Percentiles rank a stretch among this genome's conserved stretches.
Conservation (phyloP, 768 basidiomycete species). For the Lepiota brunneoincarnata region DNA sequence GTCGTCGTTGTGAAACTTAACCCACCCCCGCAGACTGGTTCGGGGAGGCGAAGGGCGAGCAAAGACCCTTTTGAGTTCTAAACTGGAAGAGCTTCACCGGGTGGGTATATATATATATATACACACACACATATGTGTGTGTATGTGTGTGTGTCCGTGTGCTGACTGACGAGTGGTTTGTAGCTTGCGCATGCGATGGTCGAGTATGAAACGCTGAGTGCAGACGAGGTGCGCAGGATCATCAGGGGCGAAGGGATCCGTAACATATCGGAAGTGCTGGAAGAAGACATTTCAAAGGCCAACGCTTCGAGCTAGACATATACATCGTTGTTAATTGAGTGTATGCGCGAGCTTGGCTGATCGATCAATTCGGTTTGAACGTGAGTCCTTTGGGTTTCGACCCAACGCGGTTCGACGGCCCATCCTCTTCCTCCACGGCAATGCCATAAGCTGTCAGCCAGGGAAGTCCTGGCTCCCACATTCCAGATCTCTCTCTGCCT, state of each 20-base stretch:
- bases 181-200: constrained; percentile 90
- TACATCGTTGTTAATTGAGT: no score
- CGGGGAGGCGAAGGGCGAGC: constrained; percentile 70
- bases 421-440: constrained; percentile 3
- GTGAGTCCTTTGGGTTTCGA: constrained; percentile 9
- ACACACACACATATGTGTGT: no score
- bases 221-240: constrained; percentile 83
- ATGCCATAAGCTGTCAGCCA: constrained; percentile 10
- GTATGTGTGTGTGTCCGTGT: no score
- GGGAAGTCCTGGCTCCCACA: constrained; percentile 8
- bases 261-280: constrained; percentile 61
- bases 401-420: constrained; percentile 9
- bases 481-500: constrained; percentile 7
- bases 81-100: constrained; percentile 72
- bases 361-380: constrained; percentile 2
- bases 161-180: constrained; percentile 5
- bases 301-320: background rate
- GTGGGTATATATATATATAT: constrained; percentile 48
- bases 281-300: constrained; percentile 46
- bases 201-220: constrained; percentile 90
- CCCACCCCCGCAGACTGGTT: constrained; percentile 43
- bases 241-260: constrained; percentile 82
- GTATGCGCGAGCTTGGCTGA: background rate
- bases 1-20: no score
- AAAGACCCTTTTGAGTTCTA: constrained; percentile 57